Conservation (phyloP, 176 grass and related monocot species). For the Carex myosuroides region DNA sequence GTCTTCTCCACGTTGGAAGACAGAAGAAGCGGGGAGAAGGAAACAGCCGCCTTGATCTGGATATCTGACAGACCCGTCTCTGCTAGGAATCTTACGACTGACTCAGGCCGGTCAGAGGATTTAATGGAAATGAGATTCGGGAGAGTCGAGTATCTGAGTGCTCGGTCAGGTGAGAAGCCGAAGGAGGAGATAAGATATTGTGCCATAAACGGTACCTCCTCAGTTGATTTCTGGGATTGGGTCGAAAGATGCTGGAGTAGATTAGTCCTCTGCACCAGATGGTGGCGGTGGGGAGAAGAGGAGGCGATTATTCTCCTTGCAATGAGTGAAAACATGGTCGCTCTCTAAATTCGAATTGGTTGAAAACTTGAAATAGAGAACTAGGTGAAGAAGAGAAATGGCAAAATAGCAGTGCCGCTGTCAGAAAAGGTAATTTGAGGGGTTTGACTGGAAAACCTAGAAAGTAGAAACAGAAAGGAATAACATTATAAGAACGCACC, state of each 20-base stretch:
- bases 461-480: too few species aligned
- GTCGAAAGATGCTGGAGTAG: neutral
- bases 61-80: neutral
- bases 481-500: too few species aligned
- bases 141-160: neutral
- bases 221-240: neutral
- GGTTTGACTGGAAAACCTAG: too few species aligned
- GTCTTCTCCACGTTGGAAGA: conserved; percentile 18
- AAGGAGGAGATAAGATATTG: neutral
- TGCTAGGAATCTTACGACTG: neutral
- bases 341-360: too few species aligned
- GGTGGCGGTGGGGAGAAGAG: neutral
- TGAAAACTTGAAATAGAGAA: too few species aligned
- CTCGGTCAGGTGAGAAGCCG: neutral
- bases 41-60: neutral
- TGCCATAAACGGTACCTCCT: neutral
- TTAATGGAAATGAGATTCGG: neutral
- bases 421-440: too few species aligned
- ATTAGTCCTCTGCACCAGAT: neutral
- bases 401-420: too few species aligned
- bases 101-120: neutral
- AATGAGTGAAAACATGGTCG: neutral
- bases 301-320: neutral
- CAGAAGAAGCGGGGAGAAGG: neutral
- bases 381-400: too few species aligned